Base-by-base conservation (phyloP, 306 rosid species). In the Cicer pinnatifidum region DNA sequence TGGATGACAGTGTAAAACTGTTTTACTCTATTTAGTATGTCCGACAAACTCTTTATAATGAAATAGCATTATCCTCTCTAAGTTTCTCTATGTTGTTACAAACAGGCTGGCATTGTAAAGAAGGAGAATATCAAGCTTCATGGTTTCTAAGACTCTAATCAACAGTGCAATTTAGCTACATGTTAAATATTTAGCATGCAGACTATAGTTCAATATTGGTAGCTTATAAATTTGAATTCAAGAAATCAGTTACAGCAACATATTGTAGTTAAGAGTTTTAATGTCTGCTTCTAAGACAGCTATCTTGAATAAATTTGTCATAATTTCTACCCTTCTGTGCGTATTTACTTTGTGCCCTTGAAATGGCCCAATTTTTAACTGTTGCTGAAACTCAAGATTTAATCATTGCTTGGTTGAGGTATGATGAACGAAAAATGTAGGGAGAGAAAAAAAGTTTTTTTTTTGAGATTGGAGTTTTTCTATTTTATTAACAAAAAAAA, bases 41-140 rank as follows among this genome's bases (percentile, higher is more conserved):
- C 5, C 35, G 5, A 3, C 35, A 28, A 28, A 28, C 0, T 28
- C 35, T 28, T 28, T 28, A 28, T 28, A 28, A 11, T 8, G 28
- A 52, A 23, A 59, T 10, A 1, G 15, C 15, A 19, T 58, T 63
- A 35, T 62, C 4, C n/a, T 69, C 40, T 43, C 15, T 51, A 8
- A 56, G 10, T 66, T 77, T 15, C 2, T 74, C 5, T 71, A 38
- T 73, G 54, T 10, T 76, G 62, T 71, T 68, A 48, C 59, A 57
- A 76, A 38, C 81, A 86, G 87, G 89, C 87, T 12, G 87, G 89
- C 52, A 83, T 86, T 71, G 89, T 75, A n/a, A 86, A 86, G 85
- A 86, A 86, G 84, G 89, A 86, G 71, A 77, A 81, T 23, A 86
- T 86, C 80, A 86, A 86, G 87, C 54, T 86, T 81, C 89, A 86